Evolutionary conservation across 805 yeast genomes (phyloP).

Genomic region (Lipomyces yamanashiensis): DNA sequence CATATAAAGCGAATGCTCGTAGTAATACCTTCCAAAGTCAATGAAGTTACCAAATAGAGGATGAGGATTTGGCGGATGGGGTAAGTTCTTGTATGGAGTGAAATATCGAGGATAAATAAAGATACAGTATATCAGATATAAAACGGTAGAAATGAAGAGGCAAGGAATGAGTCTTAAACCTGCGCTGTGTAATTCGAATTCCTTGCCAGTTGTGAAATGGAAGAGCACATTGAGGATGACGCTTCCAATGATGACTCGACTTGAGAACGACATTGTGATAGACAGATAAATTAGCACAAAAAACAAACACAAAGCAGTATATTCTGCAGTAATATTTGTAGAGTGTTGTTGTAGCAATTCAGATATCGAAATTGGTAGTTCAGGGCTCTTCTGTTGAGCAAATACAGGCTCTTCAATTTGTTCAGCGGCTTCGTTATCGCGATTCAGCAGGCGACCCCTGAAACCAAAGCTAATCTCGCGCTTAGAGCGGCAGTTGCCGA

Average conservation of each 20-base stretch:
- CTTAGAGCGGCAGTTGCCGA: too few relatives aligned
- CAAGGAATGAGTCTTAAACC: background rate
- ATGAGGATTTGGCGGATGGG: slow-evolving; percentile 19
- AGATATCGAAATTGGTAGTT: too few relatives aligned
- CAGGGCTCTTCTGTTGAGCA: too few relatives aligned
- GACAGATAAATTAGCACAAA: background rate
- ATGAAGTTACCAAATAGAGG: slow-evolving; percentile 20
- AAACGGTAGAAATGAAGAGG: background rate
- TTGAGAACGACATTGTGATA: slow-evolving; percentile 1
- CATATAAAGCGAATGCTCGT: slow-evolving; percentile 14
- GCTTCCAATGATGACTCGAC: slow-evolving; percentile 4
- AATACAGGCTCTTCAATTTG: too few relatives aligned
- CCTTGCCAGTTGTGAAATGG: background rate
- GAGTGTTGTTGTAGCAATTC: too few relatives aligned
- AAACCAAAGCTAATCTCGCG: too few relatives aligned
- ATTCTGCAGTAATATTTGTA: too few relatives aligned
- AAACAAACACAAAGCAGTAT: too few relatives aligned
- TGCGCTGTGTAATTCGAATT: background rate
- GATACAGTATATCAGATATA: slow-evolving; percentile 4
- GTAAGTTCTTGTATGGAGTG: slow-evolving; percentile 19
- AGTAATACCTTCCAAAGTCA: slow-evolving; percentile 14
- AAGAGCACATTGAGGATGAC: slow-evolving; percentile 4
- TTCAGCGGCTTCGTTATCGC: too few relatives aligned
- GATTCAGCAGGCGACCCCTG: too few relatives aligned
- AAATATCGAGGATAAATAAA: slow-evolving; percentile 22